Evolutionary conservation across 129 eudicot genomes (phyloP), one percentile per base, ranked within the genome.

Genomic region (Scalesia atractyloides): DNA sequence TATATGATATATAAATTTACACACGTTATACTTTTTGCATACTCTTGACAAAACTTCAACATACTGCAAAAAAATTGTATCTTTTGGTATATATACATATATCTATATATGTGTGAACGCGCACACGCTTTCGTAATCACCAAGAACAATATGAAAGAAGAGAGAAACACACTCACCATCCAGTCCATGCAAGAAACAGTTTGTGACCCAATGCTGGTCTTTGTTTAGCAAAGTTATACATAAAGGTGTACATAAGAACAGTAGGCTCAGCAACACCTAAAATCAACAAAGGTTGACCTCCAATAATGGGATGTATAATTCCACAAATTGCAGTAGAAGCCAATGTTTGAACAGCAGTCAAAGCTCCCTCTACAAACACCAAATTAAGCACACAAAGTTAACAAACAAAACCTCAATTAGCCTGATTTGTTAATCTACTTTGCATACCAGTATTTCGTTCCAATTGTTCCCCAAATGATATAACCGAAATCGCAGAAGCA

Each of bases 241-340:
- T 82, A 80, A 94, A 94, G 64, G 97, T 94, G 88, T 94, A 94
- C 99, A 94, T 94, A 10, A 94, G 86, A 4, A 94, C 99, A 53
- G 99, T 94, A 41, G 99, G 99, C 83, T 94, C 99, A 6, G 99
- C 99, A 74, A 94, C 99, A 50, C 99, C 99, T 49, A 94, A 63
- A 18, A 94, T 94, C 74, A 94, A 78, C 87, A 94, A 75, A 7
- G 99, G 99, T 66, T 94, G 99, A 70, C 99, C 99, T 51, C 99
- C 99, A 15, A 94, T 91, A 18, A 90, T 78, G 1, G 99, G 90
- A 83, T 94, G 99, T 76, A 94, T 90, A 22, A 94, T 90, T 8
- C 99, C 99, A 78, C 99, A 94, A 9, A 88, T 43, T 24, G 98
- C 98, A 70, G 98, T 94, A 9, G 98, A 94, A 36, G 97, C 91